phyloP scores from a whole-genome alignment of 148 eudicot species.

The Dysphania ambrosioides region DNA sequence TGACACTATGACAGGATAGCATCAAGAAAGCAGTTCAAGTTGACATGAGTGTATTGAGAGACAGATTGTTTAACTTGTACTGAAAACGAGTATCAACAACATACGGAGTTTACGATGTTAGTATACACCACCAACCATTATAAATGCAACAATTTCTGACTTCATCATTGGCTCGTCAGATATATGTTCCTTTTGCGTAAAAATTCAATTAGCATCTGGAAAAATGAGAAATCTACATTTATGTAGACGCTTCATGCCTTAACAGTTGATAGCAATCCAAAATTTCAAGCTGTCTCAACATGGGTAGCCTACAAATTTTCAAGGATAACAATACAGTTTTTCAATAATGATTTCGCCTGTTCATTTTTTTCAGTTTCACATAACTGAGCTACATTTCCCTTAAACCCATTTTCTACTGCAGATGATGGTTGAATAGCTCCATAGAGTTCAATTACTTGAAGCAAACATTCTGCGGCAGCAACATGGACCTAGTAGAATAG shows the following conservation, averaged over 20 bases:
- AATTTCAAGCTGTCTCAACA: neutral
- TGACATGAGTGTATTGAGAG: too few relatives aligned
- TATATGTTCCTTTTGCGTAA: neutral
- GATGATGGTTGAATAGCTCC: slow-evolving; percentile 36
- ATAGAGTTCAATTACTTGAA: slow-evolving; percentile 48
- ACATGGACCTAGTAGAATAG: slow-evolving; percentile 55
- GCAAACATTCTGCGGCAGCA: slow-evolving; percentile 74
- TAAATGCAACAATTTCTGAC: neutral
- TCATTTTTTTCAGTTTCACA: slow-evolving; percentile 66
- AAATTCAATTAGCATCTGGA: neutral
- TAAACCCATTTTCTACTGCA: slow-evolving; percentile 39
- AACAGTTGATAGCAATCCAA: neutral
- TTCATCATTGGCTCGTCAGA: neutral
- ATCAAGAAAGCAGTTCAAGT: too few relatives aligned
- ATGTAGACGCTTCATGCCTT: neutral
- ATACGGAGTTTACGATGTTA: neutral
- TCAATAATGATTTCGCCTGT: slow-evolving; percentile 68
- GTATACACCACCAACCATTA: neutral
- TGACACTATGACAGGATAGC: too few relatives aligned
- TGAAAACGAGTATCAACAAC: neutral
- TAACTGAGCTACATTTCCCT: slow-evolving; percentile 48
- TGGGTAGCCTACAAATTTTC: slow-evolving; percentile 33
- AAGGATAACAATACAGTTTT: slow-evolving; percentile 56
- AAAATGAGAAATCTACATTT: neutral
- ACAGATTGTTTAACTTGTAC: neutral